Conservation (phyloP, 106 monocot species). For the Platanthera zijinensis region DNA sequence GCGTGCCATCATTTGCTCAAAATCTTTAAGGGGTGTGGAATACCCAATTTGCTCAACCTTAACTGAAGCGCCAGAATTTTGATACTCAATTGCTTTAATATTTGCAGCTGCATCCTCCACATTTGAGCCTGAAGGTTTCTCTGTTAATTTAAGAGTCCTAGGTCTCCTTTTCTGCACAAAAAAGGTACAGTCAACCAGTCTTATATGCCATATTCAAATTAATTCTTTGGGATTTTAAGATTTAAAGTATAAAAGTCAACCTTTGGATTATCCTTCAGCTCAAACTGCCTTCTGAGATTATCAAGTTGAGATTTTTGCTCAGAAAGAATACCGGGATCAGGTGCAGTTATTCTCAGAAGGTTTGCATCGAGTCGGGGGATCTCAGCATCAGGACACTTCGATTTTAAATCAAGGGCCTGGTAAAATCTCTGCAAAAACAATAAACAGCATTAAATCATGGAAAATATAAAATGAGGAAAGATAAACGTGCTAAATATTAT, state of each 20-base stretch:
- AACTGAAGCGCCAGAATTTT: background rate
- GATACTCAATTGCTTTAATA: conserved; percentile 11
- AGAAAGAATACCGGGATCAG: conserved; percentile 41
- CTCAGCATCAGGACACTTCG: conserved; percentile 59
- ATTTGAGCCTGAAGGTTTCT: conserved; percentile 20
- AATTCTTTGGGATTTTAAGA: background rate
- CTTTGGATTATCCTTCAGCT: conserved; percentile 81
- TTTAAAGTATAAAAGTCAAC: conserved; percentile 17
- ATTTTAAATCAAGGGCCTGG: conserved; percentile 73
- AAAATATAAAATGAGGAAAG: background rate
- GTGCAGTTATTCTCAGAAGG: conserved; percentile 67
- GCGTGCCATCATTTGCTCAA: conserved; percentile 73
- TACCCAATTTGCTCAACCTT: conserved; percentile 57
- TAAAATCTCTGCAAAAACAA: conserved; percentile 57
- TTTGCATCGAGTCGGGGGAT: conserved; percentile 53
- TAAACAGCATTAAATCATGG: background rate
- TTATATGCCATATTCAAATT: background rate
- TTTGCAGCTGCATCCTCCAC: conserved; percentile 19
- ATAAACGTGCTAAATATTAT: too few relatives aligned
- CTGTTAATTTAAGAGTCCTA: conserved; percentile 27
- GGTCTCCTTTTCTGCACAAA: conserved; percentile 50
- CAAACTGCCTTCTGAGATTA: conserved; percentile 42
- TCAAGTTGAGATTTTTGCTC: conserved; percentile 35
- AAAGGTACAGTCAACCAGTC: background rate
- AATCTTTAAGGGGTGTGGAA: conserved; percentile 65